Base-by-base conservation (phyloP, 1,139 yeast species). In the Yamadazyma sp. region DNA sequence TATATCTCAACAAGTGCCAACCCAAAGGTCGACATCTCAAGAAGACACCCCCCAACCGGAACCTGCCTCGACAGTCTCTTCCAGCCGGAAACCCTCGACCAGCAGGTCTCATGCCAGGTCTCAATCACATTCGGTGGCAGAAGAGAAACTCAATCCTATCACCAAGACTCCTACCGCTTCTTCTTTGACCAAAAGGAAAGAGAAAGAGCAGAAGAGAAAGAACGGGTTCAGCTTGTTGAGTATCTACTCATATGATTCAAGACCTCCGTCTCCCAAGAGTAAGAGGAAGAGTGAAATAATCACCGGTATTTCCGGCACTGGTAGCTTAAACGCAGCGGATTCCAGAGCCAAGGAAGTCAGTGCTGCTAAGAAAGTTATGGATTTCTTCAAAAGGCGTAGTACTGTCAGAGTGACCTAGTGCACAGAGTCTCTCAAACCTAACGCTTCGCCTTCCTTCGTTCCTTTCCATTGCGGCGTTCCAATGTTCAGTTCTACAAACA, bases 341-440 rank as follows among this genome's bases (percentile, higher is more conserved):
- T 41, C 44, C 31, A 43, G 44, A 20, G 43, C 45, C 36, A 50
- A 73, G 48, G 84, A 79, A 50, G 80, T 81, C 25, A 81, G 89
- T 40, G 84, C 91, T 2, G 87, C 91, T 11, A 78, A 81, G 54
- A 82, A 81, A 53, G 91, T 85, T 18, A 80, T 85, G 79, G 91
- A 85, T 58, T 85, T 85, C 58, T 84, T 85, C 66, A 84, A 83
- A 58, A 76, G 92, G 61, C 78, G 88, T 64, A 84, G 91, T n/a
- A n/a, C n/a, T 59, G 77, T 78, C 11, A 55, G 71, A 45, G 62
- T 68, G 17, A 58, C 56, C 39, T 59, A 47, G 42, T 9, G 27
- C n/a, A n/a, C n/a, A n/a, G n/a, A n/a, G n/a, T n/a, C n/a, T n/a
- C n/a, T n/a, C n/a, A n/a, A n/a, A n/a, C n/a, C n/a, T n/a, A n/a